Evolutionary conservation across 2,329 filamentous ascomycete genomes (phyloP).

Genomic region (Lecanicillium sp.): DNA sequence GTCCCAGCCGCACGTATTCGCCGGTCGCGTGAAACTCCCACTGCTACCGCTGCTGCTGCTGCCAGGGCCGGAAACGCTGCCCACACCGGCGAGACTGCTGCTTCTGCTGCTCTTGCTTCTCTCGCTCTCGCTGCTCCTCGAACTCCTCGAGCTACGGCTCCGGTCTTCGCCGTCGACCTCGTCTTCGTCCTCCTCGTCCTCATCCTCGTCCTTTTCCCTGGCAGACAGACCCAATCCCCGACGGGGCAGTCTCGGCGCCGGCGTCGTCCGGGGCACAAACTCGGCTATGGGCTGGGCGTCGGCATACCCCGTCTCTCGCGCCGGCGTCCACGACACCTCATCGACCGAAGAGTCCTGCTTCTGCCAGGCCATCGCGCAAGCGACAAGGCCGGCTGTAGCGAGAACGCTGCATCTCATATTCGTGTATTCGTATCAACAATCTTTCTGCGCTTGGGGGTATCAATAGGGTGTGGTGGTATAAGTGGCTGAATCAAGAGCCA

Average conservation of each 20-base stretch:
- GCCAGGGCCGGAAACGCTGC: no score
- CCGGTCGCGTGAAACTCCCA: not conserved
- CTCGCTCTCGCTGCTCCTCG: no score
- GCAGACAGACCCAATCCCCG: not conserved
- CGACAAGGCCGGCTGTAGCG: not conserved
- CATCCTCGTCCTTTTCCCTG: not conserved
- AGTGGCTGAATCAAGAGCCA: no score
- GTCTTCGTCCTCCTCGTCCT: not conserved
- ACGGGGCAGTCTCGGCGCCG: not conserved
- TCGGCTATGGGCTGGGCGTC: not conserved
- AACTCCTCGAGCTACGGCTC: no score
- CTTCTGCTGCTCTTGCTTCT: no score
- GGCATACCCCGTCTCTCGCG: not conserved
- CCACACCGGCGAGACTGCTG: no score
- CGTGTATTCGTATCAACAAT: no score
- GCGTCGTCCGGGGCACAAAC: slow-evolving; percentile 1
- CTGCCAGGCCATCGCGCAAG: not conserved
- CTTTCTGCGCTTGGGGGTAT: no score
- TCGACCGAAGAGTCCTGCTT: no score
- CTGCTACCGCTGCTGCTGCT: no score
- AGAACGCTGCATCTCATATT: not conserved
- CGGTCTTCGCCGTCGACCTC: slow-evolving; percentile 2
- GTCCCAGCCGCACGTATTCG: slow-evolving; percentile 9
- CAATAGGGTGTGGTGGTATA: no score
- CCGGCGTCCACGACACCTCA: not conserved